phyloP scores from a whole-genome alignment of 2,329 filamentous ascomycete genomes.

The Pseudogymnoascus sp. region DNA sequence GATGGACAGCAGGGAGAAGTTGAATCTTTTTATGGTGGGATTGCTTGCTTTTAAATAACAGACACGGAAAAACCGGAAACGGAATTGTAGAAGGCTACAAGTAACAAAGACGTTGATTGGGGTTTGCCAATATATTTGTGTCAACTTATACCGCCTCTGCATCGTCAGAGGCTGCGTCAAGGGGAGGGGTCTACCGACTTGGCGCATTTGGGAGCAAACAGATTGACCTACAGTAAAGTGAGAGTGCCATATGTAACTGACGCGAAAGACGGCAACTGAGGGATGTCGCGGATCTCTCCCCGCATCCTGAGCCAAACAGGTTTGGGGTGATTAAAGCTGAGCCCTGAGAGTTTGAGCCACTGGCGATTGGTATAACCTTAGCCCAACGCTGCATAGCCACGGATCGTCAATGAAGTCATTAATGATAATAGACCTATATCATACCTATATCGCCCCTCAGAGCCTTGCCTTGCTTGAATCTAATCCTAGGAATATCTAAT shows the following conservation, averaged over 20 bases:
- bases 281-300: neutral
- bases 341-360: neutral
- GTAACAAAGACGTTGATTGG: neutral
- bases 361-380: neutral
- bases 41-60: neutral
- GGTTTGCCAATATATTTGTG: neutral
- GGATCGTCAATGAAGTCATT: neutral
- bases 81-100: neutral
- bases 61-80: neutral
- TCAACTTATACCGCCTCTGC: neutral
- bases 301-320: neutral
- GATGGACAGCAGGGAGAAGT: neutral
- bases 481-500: neutral
- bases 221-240: neutral
- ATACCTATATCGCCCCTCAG: neutral
- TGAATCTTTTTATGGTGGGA: neutral
- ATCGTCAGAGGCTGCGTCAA: conserved; percentile 1
- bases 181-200: neutral
- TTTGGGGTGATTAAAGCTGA: neutral
- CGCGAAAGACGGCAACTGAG: neutral
- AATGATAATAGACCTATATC: neutral
- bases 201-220: neutral
- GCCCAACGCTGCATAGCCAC: neutral
- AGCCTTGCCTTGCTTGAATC: neutral
- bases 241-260: neutral